Conservation (phyloP, 352 stramenopile species). For the Phytophthora idaei region DNA sequence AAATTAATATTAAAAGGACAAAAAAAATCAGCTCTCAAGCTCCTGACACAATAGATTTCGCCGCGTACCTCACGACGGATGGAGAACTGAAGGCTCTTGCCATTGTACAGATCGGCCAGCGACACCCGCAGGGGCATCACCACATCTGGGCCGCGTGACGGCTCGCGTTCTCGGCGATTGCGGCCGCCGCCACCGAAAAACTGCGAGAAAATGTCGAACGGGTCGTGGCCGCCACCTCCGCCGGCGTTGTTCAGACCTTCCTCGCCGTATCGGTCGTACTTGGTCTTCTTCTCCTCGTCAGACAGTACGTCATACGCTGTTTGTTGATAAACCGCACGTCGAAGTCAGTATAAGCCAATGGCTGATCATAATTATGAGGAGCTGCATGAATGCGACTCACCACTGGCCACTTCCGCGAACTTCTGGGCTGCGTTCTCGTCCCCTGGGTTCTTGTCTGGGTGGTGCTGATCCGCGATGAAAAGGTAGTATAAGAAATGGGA, state of each 20-base stretch:
- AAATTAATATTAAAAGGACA: conserved; percentile 3
- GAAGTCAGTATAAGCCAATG: no score
- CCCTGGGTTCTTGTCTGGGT: conserved; percentile 91
- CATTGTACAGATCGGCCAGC: conserved; percentile 97
- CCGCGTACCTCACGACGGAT: conserved; percentile 81
- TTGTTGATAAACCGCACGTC: not conserved
- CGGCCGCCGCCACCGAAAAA: conserved; percentile 67
- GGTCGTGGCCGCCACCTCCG: conserved; percentile 65
- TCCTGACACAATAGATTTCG: not conserved
- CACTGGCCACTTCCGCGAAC: conserved; percentile 85
- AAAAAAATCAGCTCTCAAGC: not conserved
- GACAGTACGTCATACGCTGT: conserved; percentile 92
- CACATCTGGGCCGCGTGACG: conserved; percentile 67
- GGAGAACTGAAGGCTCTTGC: conserved; percentile 94
- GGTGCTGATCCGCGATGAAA: conserved; percentile 47
- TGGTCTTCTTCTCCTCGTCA: conserved; percentile 87
- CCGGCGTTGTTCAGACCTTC: conserved; percentile 73
- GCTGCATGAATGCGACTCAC: conserved; percentile 31
- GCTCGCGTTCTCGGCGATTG: conserved; percentile 53
- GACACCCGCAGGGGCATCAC: conserved; percentile 93
- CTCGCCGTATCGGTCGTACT: conserved; percentile 93
- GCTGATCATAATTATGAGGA: conserved; percentile 1
- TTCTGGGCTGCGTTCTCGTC: conserved; percentile 85
- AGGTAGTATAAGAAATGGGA: conserved; percentile 2
- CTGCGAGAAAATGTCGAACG: conserved; percentile 84